Evolutionary conservation across 208 protist genomes (phyloP).

Genomic region (Wallacemonas sp.): DNA sequence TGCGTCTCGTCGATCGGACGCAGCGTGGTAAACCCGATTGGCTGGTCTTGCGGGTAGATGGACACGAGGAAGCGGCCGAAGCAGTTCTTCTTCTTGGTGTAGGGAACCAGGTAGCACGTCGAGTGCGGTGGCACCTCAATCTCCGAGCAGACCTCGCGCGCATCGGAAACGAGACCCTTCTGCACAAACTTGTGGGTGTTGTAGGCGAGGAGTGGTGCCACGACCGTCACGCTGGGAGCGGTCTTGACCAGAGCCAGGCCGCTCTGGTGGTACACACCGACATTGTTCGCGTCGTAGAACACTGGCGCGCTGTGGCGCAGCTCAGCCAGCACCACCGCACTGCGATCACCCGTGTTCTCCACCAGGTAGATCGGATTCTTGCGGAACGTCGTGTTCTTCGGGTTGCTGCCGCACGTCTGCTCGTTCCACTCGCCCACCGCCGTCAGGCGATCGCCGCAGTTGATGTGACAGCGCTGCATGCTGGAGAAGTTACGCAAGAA

Average conservation of each 20-base stretch:
- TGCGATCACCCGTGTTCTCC: conserved; percentile 77
- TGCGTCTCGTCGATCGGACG: conserved; percentile 64
- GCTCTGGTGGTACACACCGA: conserved; percentile 22
- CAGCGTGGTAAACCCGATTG: conserved; percentile 71
- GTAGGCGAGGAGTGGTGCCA: conserved; percentile 31
- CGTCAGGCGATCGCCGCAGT: conserved; percentile 83
- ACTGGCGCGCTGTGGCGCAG: conserved; percentile 63
- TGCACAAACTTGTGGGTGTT: conserved; percentile 47
- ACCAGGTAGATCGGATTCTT: conserved; percentile 88
- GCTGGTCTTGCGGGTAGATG: conserved; percentile 75
- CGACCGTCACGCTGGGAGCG: conserved; percentile 19
- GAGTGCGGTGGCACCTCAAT: conserved; percentile 62
- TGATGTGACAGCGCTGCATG: conserved; percentile 82
- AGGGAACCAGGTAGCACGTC: conserved; percentile 58
- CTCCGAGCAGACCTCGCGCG: conserved; percentile 47
- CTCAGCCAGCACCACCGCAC: conserved; percentile 68
- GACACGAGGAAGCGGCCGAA: conserved; percentile 71
- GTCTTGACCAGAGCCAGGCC: conserved; percentile 35
- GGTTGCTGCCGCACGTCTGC: conserved; percentile 69
- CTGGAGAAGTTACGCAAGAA: conserved; percentile 83
- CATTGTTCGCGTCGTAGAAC: conserved; percentile 68
- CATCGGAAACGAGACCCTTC: conserved; percentile 47
- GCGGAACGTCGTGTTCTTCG: conserved; percentile 81
- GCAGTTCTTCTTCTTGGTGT: conserved; percentile 26
- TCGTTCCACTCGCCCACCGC: conserved; percentile 56